Evolutionary conservation across 305 asterid species (phyloP).

Genomic region (Fraxinus nigra): DNA sequence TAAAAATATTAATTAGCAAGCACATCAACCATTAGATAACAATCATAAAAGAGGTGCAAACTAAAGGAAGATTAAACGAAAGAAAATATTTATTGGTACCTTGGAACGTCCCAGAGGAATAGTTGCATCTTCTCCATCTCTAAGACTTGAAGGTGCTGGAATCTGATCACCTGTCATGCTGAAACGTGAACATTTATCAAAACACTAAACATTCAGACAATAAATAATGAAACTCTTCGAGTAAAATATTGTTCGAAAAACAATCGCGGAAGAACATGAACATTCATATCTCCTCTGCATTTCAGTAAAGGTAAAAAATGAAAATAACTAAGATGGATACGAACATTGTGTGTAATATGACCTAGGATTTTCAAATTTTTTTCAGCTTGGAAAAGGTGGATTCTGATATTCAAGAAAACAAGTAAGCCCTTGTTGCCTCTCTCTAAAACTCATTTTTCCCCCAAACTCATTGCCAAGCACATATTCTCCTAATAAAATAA

Average conservation of each 20-base stretch:
- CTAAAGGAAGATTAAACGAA: slow-evolving; percentile 15
- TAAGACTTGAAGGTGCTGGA: slow-evolving; percentile 80
- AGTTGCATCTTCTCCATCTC: slow-evolving; percentile 76
- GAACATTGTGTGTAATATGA: not conserved
- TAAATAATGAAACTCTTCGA: slow-evolving; percentile 3
- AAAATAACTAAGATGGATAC: not conserved
- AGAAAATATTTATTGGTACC: slow-evolving; percentile 43
- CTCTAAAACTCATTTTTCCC: not conserved
- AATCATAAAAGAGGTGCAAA: slow-evolving; percentile 9
- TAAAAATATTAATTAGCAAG: slow-evolving; percentile 15
- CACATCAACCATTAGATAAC: slow-evolving; percentile 11
- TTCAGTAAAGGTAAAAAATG: not conserved
- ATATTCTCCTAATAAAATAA: not conserved
- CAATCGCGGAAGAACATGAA: not conserved
- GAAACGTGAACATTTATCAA: slow-evolving; percentile 37
- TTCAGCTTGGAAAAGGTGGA: not conserved
- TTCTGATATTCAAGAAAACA: slow-evolving; percentile 14
- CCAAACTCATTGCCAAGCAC: not conserved
- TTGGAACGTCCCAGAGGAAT: slow-evolving; percentile 58
- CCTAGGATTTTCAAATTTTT: not conserved
- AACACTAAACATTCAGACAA: slow-evolving; percentile 19
- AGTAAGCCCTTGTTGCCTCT: not conserved
- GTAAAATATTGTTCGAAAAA: not conserved
- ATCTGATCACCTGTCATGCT: slow-evolving; percentile 93
- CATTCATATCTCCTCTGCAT: not conserved